Conservation (phyloP, 176 grass and related monocot genomes). For the Eremochloa ophiuroides region DNA sequence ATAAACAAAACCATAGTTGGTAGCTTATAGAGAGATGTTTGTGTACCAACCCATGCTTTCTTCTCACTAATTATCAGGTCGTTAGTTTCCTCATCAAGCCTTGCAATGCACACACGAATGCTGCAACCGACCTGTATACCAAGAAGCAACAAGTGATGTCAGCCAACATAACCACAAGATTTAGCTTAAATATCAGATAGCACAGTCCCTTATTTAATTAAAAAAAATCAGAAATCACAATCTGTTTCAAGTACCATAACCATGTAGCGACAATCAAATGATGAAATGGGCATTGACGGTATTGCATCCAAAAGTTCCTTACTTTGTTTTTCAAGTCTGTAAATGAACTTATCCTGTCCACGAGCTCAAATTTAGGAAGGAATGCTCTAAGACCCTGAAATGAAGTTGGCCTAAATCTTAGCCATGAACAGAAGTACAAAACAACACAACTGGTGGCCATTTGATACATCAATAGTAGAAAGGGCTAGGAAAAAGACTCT, state of each 20-base stretch:
- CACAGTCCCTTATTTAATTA: background rate
- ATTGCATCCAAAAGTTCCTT: conserved; percentile 15
- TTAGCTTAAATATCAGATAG: background rate
- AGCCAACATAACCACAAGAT: conserved; percentile 4
- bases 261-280: background rate
- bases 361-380: conserved; percentile 81
- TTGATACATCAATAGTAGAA: background rate
- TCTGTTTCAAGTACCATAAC: background rate
- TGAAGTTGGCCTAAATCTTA: conserved; percentile 11
- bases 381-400: conserved; percentile 84
- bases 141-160: conserved; percentile 7
- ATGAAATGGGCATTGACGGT: background rate
- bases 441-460: background rate
- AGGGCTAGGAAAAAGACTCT: background rate
- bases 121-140: conserved; percentile 50
- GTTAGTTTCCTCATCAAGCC: conserved; percentile 71
- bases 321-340: conserved; percentile 83
- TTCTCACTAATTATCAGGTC: conserved; percentile 90
- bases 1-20: conserved; percentile 7
- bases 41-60: conserved; percentile 80
- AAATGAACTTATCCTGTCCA: conserved; percentile 64
- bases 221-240: background rate
- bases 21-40: conserved; percentile 6
- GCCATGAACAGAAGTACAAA: conserved; percentile 1
- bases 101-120: conserved; percentile 60